Base-by-base conservation (phyloP, 805 yeast species). In the Hanseniaspora meyeri region DNA sequence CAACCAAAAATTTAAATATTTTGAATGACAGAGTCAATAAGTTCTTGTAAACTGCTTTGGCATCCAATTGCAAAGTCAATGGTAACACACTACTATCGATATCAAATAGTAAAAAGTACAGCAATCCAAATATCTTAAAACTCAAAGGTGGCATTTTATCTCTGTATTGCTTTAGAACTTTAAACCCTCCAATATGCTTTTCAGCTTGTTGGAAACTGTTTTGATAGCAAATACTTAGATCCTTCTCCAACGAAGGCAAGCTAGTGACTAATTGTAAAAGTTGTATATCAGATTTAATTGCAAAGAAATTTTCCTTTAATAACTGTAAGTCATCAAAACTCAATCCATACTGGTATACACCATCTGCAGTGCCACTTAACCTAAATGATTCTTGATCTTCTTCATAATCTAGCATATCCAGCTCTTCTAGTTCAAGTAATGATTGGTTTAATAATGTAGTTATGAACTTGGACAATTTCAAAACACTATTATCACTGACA, bases 371-470 rank as follows among this genome's bases (percentile, higher is more conserved):
- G n/a, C n/a, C 29, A 34, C 34, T 32, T 12, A 46, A 29, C 29
- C 11, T 12, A 9, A 46, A 46, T 3, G 10, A 11, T 19, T 46
- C 38, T 34, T 19, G 29, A 42, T 43, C n/a, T 17, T 72, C 72
- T 12, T 77, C 77, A 1, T 82, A 60, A 60, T 83, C 89, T 46
- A 93, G 74, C 58, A 90, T 64, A 36, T 79, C 79, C 0, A 81
- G 77, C 1, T 79, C 79, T 17, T 67, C 66, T 46, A 93, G 72
- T 20, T 87, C 95, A 36, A 74, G 74, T 60, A 91, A 64, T 0
- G 87, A 74, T 6, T 70, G 71, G 64, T 93, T 97, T 12, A 91
- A 84, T 12, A 88, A 65, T 49, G 89, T 96, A 0, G 97, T 89
- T 43, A 93, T 70, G 66, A 76, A 87, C 55, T 85, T 90, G 1